These are phyloP conservation scores for Arthrobotrys entomopaga DNA, from an alignment of 2,329 filamentous ascomycete species.

Conservation along the genomic window DNA sequence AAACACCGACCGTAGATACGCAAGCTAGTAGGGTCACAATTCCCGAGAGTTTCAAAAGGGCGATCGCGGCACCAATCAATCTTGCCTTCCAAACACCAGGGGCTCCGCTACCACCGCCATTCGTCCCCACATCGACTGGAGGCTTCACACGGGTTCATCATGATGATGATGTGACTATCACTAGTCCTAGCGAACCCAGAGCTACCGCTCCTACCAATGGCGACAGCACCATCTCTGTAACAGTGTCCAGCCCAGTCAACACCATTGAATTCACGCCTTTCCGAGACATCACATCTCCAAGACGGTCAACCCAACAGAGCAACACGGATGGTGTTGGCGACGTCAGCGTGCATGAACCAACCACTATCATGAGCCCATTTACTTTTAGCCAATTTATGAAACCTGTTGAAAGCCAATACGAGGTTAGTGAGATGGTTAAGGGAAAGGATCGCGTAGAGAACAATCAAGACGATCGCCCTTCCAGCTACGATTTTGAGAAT, in stretches of 20 bases:
- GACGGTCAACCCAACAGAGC: neutral
- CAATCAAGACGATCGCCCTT: slow-evolving; percentile 20
- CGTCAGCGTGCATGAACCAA: slow-evolving; percentile 21
- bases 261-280: slow-evolving; percentile 47
- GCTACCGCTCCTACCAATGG: slow-evolving; percentile 1
- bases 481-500: slow-evolving; percentile 47
- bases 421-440: slow-evolving; percentile 26
- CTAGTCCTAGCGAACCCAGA: slow-evolving; percentile 17
- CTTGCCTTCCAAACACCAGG: slow-evolving; percentile 17
- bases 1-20: slow-evolving; percentile 26
- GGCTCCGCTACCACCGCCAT: slow-evolving; percentile 26
- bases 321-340: neutral
- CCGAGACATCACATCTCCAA: slow-evolving; percentile 12
- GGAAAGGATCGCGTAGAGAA: neutral
- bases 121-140: slow-evolving; percentile 6
- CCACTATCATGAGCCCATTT: slow-evolving; percentile 44
- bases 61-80: slow-evolving; percentile 35
- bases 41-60: slow-evolving; percentile 50
- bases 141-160: slow-evolving; percentile 25
- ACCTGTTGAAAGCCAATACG: slow-evolving; percentile 37
- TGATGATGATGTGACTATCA: neutral
- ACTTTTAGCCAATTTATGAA: slow-evolving; percentile 50
- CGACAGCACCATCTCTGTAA: neutral
- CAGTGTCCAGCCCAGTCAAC: slow-evolving; percentile 12
- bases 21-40: slow-evolving; percentile 32